phyloP scores from a whole-genome alignment of 306 rosid genomes.

The Cicer bijugum region DNA sequence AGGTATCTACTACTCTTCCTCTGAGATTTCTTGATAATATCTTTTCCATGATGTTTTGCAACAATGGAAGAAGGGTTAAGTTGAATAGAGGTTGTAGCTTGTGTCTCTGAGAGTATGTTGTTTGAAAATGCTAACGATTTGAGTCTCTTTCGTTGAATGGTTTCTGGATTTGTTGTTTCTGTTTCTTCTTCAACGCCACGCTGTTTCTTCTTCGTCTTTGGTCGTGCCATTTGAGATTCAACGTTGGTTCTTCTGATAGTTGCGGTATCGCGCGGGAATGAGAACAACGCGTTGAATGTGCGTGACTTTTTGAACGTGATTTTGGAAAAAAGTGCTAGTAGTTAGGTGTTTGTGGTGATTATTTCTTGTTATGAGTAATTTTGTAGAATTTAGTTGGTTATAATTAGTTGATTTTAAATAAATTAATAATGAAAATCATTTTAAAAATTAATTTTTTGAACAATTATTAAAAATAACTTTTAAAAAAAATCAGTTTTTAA shows the following conservation, averaged over 20 bases:
- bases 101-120: slow-evolving; percentile 60
- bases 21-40: slow-evolving; percentile 83
- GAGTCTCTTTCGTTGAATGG: slow-evolving; percentile 68
- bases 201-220: slow-evolving; percentile 42
- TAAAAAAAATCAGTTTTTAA: too few relatives aligned
- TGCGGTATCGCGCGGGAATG: slow-evolving; percentile 1
- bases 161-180: slow-evolving; percentile 48
- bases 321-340: too few relatives aligned
- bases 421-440: too few relatives aligned
- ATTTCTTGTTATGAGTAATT: too few relatives aligned
- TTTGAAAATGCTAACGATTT: slow-evolving; percentile 67
- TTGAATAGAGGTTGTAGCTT: slow-evolving; percentile 45
- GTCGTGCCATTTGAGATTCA: slow-evolving; percentile 47
- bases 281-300: neutral
- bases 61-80: slow-evolving; percentile 70
- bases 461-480: too few relatives aligned
- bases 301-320: too few relatives aligned
- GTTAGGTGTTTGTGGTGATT: too few relatives aligned
- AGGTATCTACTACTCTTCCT: slow-evolving; percentile 79
- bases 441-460: too few relatives aligned
- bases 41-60: slow-evolving; percentile 79
- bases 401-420: too few relatives aligned
- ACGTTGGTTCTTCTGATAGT: neutral
- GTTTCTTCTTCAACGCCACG: neutral
- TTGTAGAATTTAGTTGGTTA: too few relatives aligned